Base-by-base conservation (phyloP, 129 eudicot species). In the Dittrichia graveolens region DNA sequence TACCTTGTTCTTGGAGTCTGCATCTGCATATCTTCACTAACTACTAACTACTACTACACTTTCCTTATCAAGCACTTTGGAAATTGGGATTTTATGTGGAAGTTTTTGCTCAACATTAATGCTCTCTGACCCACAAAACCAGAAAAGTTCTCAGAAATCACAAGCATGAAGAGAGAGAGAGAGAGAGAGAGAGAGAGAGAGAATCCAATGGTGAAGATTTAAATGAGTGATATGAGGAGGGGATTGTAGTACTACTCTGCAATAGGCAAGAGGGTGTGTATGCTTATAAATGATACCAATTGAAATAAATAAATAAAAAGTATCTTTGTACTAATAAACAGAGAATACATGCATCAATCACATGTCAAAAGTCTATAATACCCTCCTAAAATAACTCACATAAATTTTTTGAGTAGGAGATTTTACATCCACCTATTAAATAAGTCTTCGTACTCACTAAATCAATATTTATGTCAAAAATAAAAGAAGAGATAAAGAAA, bases 1-100 rank as follows among this genome's bases (percentile, higher is more conserved):
- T 52, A 68, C 74, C 74, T 68, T 52, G 61, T 1, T 68, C 50
- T 68, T 38, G 74, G 46, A 50, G 74, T 68, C 74, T 68, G 74
- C 74, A 68, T 68, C 47, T 68, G 73, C 60, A 50, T 40, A 68
- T 35, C 37, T 16, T 63, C 6, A 63, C 8, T 38, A 35, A 65
- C 39, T 34, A 67, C 12, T n/a, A 67, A 16, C n/a, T 63, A 44
- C 48, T 3, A 41, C 58, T 11, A 35, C 45, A 37, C 73, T 24
- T 24, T 24, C 31, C 31, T 24, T 50, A 14, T 50, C 47, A 35
- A 50, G 14, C 15, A 68, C 3, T 14, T 4, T 5, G 34, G 40
- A 49, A 37, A 35, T 38, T 38, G n/a, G 45, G 60, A 16, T 37
- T 37, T 68, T 68, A 68, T 68, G 74, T 48, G 8, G 37, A 50